These are phyloP conservation scores for Neurospora hispaniola DNA, from an alignment of 495 filamentous ascomycete species.

Conservation along the genomic window DNA sequence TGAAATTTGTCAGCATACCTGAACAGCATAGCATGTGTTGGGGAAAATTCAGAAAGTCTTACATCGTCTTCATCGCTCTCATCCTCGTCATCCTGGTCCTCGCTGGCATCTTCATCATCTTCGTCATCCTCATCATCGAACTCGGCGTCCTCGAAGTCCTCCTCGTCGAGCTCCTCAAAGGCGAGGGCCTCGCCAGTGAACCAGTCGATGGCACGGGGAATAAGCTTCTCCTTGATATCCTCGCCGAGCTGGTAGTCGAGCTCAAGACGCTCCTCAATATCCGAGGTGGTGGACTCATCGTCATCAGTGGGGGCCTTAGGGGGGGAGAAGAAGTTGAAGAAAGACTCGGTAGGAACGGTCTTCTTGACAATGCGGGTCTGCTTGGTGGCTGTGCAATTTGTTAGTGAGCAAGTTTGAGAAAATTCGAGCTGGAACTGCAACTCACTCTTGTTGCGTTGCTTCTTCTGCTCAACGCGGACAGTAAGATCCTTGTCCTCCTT, in stretches of 20 bases:
- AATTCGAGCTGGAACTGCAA: not conserved
- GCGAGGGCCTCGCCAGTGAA: slow-evolving; percentile 98
- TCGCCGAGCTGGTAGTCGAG: slow-evolving; percentile 98
- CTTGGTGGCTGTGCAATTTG: slow-evolving; percentile 67
- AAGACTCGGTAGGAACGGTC: slow-evolving; percentile 94
- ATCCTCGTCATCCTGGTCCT: slow-evolving; percentile 78
- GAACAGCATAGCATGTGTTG: not conserved
- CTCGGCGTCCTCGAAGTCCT: slow-evolving; percentile 74
- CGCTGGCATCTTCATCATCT: slow-evolving; percentile 63
- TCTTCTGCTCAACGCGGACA: slow-evolving; percentile 92
- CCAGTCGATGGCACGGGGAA: slow-evolving; percentile 98
- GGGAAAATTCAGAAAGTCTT: slow-evolving; percentile 22
- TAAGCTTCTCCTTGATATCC: slow-evolving; percentile 99
- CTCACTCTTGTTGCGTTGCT: slow-evolving; percentile 99
- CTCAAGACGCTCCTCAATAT: slow-evolving; percentile 96
- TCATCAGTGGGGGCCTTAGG: slow-evolving; percentile 73
- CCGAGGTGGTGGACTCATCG: slow-evolving; percentile 68
- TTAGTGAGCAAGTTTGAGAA: slow-evolving; percentile 15
- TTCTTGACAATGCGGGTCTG: slow-evolving; percentile 98
- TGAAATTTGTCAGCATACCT: slow-evolving; percentile 2
- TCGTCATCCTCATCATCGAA: slow-evolving; percentile 92
- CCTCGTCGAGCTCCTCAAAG: slow-evolving; percentile 88
- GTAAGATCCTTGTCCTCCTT: slow-evolving; percentile 88
- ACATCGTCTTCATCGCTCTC: slow-evolving; percentile 89
- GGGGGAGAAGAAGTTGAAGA: slow-evolving; percentile 99